A percentile compares a stretch with the other conserved stretches of the same genome.
Evolutionary conservation across 495 filamentous ascomycete species (phyloP).

Genomic region (Apiosordaria backusii): DNA sequence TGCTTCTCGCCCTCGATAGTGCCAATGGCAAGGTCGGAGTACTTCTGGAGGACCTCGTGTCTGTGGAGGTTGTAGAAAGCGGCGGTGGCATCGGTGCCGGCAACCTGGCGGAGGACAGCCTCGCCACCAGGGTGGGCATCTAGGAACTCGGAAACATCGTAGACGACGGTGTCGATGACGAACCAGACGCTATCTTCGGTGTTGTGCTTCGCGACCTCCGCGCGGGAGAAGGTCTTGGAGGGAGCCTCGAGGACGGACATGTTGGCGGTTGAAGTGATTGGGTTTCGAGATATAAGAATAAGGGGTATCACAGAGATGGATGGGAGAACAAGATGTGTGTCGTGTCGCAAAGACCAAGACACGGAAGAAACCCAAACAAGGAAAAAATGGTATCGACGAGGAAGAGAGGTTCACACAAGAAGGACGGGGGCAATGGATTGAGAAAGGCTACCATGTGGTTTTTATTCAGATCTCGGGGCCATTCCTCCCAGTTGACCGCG

Average conservation of each 20-base stretch:
- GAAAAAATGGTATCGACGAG: not conserved
- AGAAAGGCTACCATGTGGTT: not conserved
- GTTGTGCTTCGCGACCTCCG: constrained; percentile 77
- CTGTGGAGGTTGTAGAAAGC: constrained; percentile 94
- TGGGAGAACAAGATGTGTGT: constrained; percentile 6
- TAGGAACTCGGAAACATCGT: constrained; percentile 89
- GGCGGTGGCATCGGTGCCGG: constrained; percentile 77
- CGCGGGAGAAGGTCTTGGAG: constrained; percentile 61
- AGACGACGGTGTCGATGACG: constrained; percentile 86
- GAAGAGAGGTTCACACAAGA: not conserved
- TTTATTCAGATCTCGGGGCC: constrained; percentile 2
- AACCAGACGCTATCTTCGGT: constrained; percentile 74
- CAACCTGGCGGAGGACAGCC: constrained; percentile 78
- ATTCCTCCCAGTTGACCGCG: constrained; percentile 1
- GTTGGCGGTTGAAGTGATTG: constrained; percentile 1
- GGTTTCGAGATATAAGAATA: not conserved
- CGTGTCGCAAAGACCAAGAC: constrained; percentile 1
- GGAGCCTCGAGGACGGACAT: constrained; percentile 28
- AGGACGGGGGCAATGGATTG: not conserved
- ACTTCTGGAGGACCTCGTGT: constrained; percentile 81
- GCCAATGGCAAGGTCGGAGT: constrained; percentile 70
- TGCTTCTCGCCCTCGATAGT: constrained; percentile 70
- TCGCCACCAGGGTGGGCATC: constrained; percentile 88
- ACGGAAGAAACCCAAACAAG: not conserved
- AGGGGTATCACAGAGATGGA: constrained; percentile 5